Conservation (phyloP, 2,329 filamentous ascomycete genomes). For the Fusarium beomiforme region DNA sequence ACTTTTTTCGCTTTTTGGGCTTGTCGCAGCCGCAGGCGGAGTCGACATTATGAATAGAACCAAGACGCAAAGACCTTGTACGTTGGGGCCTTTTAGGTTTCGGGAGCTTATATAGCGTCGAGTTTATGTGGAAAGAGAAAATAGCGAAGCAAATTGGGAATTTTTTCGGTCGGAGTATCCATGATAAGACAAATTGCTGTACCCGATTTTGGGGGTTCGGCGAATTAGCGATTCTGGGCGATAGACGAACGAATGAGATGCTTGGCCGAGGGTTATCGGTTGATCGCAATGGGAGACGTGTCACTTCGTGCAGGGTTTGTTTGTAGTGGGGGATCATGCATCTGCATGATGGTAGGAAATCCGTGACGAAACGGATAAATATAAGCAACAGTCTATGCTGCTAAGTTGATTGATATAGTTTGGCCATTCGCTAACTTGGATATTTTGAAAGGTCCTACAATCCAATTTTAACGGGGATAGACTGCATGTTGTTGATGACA, state of each 20-base stretch:
- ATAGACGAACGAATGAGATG: neutral
- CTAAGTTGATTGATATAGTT: too few species aligned
- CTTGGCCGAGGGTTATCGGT: neutral
- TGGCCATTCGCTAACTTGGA: too few species aligned
- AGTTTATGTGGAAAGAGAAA: neutral
- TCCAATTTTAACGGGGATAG: too few species aligned
- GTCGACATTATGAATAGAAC: conserved; percentile 1
- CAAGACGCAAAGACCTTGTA: neutral
- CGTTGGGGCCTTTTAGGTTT: neutral
- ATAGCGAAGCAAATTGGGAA: neutral
- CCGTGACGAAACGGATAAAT: neutral
- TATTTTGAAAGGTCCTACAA: too few species aligned
- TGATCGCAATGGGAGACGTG: neutral
- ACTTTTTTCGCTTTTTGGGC: conserved; percentile 5
- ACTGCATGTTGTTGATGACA: too few species aligned
- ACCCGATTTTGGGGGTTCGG: neutral
- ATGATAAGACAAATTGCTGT: neutral
- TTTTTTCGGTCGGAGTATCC: neutral
- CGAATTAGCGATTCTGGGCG: neutral
- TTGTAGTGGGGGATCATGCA: neutral
- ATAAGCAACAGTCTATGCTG: too few species aligned
- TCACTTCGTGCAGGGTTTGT: neutral
- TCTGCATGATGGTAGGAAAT: neutral
- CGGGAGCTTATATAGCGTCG: neutral
- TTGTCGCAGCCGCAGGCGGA: conserved; percentile 8